Evolutionary conservation across 495 filamentous ascomycete species (phyloP), one percentile per base, ranked within the genome.

Genomic region (Lasiosphaeria miniovina): DNA sequence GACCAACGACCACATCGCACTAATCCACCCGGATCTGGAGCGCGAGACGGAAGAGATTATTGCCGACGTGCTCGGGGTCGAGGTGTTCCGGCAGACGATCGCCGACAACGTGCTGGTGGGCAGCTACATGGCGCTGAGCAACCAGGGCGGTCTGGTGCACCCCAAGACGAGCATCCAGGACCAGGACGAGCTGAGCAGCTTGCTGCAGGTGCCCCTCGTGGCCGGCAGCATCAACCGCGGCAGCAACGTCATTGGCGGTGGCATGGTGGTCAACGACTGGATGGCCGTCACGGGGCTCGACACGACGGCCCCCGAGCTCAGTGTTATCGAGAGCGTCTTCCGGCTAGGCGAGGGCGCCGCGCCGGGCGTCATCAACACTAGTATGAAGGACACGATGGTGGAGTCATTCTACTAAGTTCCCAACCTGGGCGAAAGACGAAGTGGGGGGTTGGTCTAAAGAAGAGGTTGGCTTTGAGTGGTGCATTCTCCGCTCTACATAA

Each of bases 201-300:
- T 98, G 69, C 83, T 98, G 62, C 94, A 98, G 76, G 93, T 98
- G 52, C 94, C 94, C 9, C 84, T 98, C 3, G 94, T 98, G 3
- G 94, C 94, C 0, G 94, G 94, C 36, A 89, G 84, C 67, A 88
- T 98, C 24, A 98, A 98, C 75, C 84, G 94, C 58, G 95, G 94
- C 38, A 89, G 85, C 61, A 84, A 90, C 46, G 92, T 98, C n/a
- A 91, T 98, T 36, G 94, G 94, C 32, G 94, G 94, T 10, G 94
- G 94, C 32, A 96, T 98, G 90, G 94, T 98, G 9, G 94, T 98
- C 57, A 98, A 98, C 71, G 94, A 98, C 79, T 98, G 94, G 94
- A 83, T 98, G 75, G 95, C 94, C 8, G 90, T 98, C n/a, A 95
- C 92, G 3, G 91, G 94, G 9, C 77, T 97, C 49, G 95, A 98